Evolutionary conservation across 2,329 filamentous ascomycete species (phyloP).

Genomic region (Claviceps digitariae): DNA sequence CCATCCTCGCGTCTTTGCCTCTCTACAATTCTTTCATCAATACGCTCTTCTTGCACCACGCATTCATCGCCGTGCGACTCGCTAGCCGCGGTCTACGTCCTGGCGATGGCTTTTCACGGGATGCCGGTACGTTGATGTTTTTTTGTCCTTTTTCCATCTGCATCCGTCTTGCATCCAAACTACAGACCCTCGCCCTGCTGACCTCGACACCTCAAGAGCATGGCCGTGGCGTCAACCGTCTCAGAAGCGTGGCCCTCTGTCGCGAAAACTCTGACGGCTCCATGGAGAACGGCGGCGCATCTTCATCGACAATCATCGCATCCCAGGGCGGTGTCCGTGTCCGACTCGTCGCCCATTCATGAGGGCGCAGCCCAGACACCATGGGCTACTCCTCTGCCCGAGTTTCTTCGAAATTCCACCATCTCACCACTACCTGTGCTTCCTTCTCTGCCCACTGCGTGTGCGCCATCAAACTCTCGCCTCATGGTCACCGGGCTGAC

Average conservation of each 20-base stretch:
- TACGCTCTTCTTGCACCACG: neutral
- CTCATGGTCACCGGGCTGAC: slow-evolving; percentile 13
- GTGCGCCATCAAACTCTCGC: slow-evolving; percentile 8
- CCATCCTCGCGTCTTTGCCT: neutral
- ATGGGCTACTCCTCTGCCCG: slow-evolving; percentile 12
- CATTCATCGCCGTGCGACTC: neutral
- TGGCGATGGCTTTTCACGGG: slow-evolving; percentile 16
- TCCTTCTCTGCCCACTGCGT: neutral
- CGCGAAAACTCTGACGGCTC: slow-evolving; percentile 23
- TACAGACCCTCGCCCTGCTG: slow-evolving; percentile 5
- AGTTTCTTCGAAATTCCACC: slow-evolving; percentile 15
- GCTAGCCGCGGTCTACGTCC: neutral
- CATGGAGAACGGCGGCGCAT: slow-evolving; percentile 15
- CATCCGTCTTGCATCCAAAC: neutral
- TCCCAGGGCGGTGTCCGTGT: slow-evolving; percentile 1
- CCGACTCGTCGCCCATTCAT: neutral
- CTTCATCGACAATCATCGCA: slow-evolving; percentile 4
- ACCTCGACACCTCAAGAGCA: slow-evolving; percentile 17
- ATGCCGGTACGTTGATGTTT: slow-evolving; percentile 15
- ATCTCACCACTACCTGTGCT: neutral
- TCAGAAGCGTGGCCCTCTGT: slow-evolving; percentile 34
- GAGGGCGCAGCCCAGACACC: slow-evolving; percentile 8
- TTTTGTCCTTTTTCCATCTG: neutral
- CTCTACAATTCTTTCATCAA: neutral
- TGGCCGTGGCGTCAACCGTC: slow-evolving; percentile 29